Percentiles rank a stretch among this genome's conserved stretches.
Evolutionary conservation across 2,329 filamentous ascomycete species (phyloP).

Genomic region (Didymella segeticola): DNA sequence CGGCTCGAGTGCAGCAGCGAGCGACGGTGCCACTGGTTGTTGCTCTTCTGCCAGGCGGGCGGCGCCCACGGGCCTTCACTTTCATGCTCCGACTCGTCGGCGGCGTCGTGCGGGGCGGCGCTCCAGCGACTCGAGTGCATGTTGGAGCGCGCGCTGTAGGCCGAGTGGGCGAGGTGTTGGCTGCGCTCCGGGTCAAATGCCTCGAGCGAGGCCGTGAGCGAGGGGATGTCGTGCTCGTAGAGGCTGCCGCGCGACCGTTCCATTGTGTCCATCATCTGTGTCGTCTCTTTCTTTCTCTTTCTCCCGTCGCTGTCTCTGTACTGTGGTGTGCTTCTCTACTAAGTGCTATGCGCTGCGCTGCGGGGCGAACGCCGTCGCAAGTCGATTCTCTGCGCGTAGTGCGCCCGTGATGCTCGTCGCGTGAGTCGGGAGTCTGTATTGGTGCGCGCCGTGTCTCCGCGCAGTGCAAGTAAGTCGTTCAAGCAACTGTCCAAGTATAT

Average conservation of each 20-base stretch:
- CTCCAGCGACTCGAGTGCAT: conserved; percentile 62
- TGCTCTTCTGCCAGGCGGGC: conserved; percentile 66
- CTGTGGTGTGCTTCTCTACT: no score
- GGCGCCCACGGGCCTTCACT: conserved; percentile 67
- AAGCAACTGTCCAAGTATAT: conserved; percentile 1
- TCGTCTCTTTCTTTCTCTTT: no score
- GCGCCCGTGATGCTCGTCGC: no score
- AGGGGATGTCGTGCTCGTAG: conserved; percentile 48
- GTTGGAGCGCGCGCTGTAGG: conserved; percentile 63
- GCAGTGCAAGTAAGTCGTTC: background rate
- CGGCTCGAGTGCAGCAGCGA: conserved; percentile 55
- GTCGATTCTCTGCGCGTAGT: background rate
- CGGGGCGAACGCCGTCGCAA: background rate
- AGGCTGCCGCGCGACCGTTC: conserved; percentile 44
- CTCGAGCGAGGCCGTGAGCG: conserved; percentile 48
- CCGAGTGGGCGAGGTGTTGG: conserved; percentile 36
- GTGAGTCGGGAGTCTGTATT: no score
- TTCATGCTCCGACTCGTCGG: conserved; percentile 53
- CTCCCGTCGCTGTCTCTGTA: no score
- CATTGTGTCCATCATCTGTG: conserved; percentile 29
- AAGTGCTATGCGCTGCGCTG: background rate
- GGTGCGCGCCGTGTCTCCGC: background rate
- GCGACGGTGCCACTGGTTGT: conserved; percentile 64
- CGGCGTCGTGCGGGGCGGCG: conserved; percentile 48
- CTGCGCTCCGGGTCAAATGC: conserved; percentile 49